These are phyloP conservation scores for Candida rishiriensis DNA, from an alignment of 805 yeast species.

Conservation along the genomic window DNA sequence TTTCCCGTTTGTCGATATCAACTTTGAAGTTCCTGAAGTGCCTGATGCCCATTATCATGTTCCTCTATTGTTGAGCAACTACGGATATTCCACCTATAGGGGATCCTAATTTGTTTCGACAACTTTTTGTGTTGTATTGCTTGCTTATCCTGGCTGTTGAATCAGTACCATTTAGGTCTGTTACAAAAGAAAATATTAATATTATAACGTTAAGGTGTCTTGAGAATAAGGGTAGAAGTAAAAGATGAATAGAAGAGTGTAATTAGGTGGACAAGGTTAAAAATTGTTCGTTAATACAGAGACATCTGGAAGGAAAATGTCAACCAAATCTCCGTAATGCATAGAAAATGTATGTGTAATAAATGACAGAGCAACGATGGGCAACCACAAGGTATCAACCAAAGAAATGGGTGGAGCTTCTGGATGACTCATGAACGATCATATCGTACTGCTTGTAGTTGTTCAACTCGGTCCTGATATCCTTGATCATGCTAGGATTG, in stretches of 20 bases:
- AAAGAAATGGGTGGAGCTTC: constrained; percentile 62
- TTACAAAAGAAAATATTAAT: no score
- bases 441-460: constrained; percentile 56
- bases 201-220: no score
- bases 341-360: background rate
- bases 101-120: constrained; percentile 39
- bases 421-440: constrained; percentile 63
- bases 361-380: constrained; percentile 2
- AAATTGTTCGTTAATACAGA: no score
- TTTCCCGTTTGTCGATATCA: constrained; percentile 84
- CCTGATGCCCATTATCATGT: constrained; percentile 85
- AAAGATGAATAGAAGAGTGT: no score
- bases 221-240: no score
- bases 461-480: constrained; percentile 62
- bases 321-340: background rate
- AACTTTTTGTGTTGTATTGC: background rate
- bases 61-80: constrained; percentile 78
- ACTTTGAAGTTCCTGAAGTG: constrained; percentile 60
- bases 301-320: background rate
- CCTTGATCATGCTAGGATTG: constrained; percentile 47
- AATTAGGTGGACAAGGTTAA: no score
- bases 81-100: constrained; percentile 86
- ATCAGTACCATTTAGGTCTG: no score
- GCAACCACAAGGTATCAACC: background rate
- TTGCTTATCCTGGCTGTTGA: background rate